Conservation (phyloP, 176 grass and related monocot species). For the Tillandsia leiboldiana region DNA sequence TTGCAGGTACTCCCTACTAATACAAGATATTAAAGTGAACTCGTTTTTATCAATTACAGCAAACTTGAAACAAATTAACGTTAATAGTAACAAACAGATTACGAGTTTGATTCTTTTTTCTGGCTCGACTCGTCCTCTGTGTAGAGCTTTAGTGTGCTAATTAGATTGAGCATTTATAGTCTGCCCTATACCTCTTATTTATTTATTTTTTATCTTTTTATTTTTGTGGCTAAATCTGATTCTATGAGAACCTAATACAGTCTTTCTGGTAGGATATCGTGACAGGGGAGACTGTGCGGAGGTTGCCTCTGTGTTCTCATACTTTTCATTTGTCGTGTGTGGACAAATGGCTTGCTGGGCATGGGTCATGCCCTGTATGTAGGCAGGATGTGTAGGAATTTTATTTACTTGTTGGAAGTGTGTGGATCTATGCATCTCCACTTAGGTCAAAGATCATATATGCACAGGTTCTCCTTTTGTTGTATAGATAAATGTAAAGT, state of each 20-base stretch:
- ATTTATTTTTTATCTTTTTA: background rate
- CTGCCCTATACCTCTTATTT: background rate
- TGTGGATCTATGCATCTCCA: background rate
- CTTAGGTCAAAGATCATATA: too few relatives aligned
- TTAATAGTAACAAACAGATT: too few relatives aligned
- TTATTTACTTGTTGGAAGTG: background rate
- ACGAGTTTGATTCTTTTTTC: too few relatives aligned
- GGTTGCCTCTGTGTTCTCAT: conserved; percentile 50
- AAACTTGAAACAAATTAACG: too few relatives aligned
- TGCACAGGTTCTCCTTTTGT: too few relatives aligned
- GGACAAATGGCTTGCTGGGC: conserved; percentile 68
- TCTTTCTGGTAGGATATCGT: conserved; percentile 42
- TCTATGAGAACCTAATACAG: background rate
- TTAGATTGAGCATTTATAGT: background rate
- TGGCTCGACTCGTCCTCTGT: too few relatives aligned
- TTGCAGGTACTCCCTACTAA: conserved; percentile 40
- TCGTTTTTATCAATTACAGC: too few relatives aligned
- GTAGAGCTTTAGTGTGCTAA: too few relatives aligned
- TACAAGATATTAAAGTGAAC: background rate
- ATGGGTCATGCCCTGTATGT: conserved; percentile 68
- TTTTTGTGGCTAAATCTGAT: too few relatives aligned
- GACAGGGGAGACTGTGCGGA: conserved; percentile 44
- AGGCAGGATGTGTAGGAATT: conserved; percentile 47
- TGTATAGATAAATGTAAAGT: too few relatives aligned
- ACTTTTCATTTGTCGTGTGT: conserved; percentile 65